Base-by-base conservation (phyloP, 2,329 filamentous ascomycete genomes). In the Fusarium oligoseptatum region DNA sequence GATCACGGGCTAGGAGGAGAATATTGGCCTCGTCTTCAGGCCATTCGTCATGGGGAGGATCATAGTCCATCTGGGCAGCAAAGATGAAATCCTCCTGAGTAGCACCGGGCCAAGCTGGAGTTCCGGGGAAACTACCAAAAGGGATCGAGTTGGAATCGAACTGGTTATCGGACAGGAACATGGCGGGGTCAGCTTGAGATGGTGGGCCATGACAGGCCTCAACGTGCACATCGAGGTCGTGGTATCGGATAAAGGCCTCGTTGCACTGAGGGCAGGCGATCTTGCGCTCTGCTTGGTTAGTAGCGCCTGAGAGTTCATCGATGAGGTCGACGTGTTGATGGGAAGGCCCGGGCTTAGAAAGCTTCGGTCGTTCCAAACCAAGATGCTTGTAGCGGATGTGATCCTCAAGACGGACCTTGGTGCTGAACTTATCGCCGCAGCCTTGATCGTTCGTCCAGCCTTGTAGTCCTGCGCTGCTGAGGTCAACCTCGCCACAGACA, bases 301-400 rank as follows among this genome's bases (percentile, higher is more conserved):
- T 73, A 6, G 83, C 80, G 15, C 86, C 86, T 1, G 84, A 82
- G 11, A 89, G 75, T 52, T 85, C 83, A 32, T 87, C 84, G 24
- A 89, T 78, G 14, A 86, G 73, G 56, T 83, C 82, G 4, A 69
- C 43, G 2, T 75, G 65, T 15, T 76, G 65, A 11, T 76, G 43
- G 10, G 72, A 48, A 17, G 58, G 50, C 52, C 71, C 66, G 43
- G 75, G 63, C 65, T 75, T 74, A 62, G 74, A 79, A 45, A 80
- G 67, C 67, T 78, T 77, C 37, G 87, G 87, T 14, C 89, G 85
- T 65, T 86, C 83, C 17, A 83, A 79, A n/a, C 92, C 91, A 29
- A 98, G 85, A 81, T 98, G 96, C 24, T 94, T 89, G 57, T 93
- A 95, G 22, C 94, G 92, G 52, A 98, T 88, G 80, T 98, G 96